phyloP scores from a whole-genome alignment of 176 grass and related monocot species.

The Eleusine coracana region DNA sequence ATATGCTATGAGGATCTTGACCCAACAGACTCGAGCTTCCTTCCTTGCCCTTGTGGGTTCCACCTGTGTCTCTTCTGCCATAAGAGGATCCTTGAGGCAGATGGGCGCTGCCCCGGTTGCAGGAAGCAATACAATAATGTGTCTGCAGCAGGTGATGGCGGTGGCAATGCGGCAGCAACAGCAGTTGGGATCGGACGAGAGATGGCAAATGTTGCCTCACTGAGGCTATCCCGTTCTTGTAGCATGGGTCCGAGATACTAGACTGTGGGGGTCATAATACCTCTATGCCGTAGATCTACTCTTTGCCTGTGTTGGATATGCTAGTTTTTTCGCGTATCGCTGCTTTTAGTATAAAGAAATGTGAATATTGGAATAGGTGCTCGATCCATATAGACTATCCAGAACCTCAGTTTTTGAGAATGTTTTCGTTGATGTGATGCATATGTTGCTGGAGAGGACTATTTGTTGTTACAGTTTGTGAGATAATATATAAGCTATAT shows the following conservation, averaged over 20 bases:
- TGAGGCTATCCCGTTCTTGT: conserved; percentile 69
- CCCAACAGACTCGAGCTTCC: conserved; percentile 82
- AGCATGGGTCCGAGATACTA: conserved; percentile 88
- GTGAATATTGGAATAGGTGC: conserved; percentile 74
- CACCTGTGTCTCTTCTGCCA: conserved; percentile 94
- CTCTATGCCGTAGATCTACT: conserved; percentile 40
- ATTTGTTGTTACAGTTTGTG: conserved; percentile 50
- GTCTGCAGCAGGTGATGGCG: conserved; percentile 13
- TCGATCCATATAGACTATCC: conserved; percentile 53
- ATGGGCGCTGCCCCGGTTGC: conserved; percentile 91
- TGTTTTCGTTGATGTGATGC: conserved; percentile 57
- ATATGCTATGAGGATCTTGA: conserved; percentile 96
- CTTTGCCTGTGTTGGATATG: conserved; percentile 40
- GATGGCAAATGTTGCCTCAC: conserved; percentile 38
- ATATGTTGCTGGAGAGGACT: conserved; percentile 56
- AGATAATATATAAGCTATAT: conserved; percentile 55
- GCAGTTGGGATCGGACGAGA: conserved; percentile 38
- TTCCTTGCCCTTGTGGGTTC: conserved; percentile 87
- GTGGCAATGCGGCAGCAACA: neutral
- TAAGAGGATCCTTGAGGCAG: conserved; percentile 83
- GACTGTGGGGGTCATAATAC: conserved; percentile 39
- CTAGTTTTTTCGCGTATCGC: conserved; percentile 38
- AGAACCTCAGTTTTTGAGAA: conserved; percentile 26
- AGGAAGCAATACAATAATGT: conserved; percentile 79
- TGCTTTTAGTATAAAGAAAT: conserved; percentile 67